Evolutionary conservation across 208 protist species (phyloP), one percentile per base, ranked within the genome.

Genomic region (Balamuthia mandrillaris): DNA sequence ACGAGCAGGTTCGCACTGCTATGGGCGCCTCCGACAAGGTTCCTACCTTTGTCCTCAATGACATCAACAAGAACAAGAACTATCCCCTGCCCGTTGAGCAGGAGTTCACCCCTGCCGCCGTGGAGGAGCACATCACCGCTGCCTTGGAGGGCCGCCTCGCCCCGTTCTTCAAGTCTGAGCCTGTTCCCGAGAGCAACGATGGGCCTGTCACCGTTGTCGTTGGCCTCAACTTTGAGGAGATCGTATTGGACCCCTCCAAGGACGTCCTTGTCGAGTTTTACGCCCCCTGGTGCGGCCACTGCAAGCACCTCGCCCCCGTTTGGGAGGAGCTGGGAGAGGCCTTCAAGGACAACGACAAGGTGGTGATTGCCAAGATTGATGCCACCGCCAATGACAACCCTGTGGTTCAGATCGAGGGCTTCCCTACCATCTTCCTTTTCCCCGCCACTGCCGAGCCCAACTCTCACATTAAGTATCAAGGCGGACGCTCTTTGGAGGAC

Each of bases 231-330:
- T 88, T 86, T 33, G 74, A 88, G 21, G 63, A 83, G 3, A 39
- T 92, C 29, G 91, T 90, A 42, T 49, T 86, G 49, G 84, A 89
- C 68, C 47, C 79, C 49, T 35, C 27, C 37, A 91, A 91, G 65
- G 78, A 92, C 74, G 88, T 92, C 35, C 86, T 93, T 27, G 88
- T 98, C 41, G 96, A 98, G 88, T 98, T 98, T 87, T 97, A 96
- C n/a, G 94, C 94, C 33, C 95, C 95, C 72, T 97, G 95, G 95
- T 98, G 96, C 88, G 96, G 95, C 41, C 96, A 97, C 91, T 98
- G 96, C 93, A 93, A 91, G 87, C 51, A 60, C 41, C 66, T 92
- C 33, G 68, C 42, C 7, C 79, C 75, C 39, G 88, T 81, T 54
- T 92, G 84, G 61, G 89, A 91, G 47, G 41, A 93, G 81, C 86